A percentile compares a stretch with the other conserved stretches of the same genome.
Conservation (phyloP, 805 yeast species). For the Soucietia sequanensis region DNA sequence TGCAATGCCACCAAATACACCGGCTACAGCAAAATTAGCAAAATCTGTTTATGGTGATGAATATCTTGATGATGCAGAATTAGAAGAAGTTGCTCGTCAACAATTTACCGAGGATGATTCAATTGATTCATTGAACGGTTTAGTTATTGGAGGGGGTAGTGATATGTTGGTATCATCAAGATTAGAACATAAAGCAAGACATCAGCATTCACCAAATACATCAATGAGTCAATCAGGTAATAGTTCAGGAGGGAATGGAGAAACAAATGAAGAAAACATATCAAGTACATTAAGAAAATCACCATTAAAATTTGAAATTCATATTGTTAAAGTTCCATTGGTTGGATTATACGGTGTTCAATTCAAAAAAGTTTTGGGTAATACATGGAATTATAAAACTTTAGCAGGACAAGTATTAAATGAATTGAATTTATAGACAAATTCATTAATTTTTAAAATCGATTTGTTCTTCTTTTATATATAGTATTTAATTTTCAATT, state of each 20-base stretch:
- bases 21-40: constrained; percentile 44
- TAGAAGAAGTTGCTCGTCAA: constrained; percentile 22
- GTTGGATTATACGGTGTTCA: constrained; percentile 92
- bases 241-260: constrained; percentile 14
- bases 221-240: constrained; percentile 18
- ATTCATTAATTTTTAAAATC: neutral
- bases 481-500: neutral
- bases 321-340: constrained; percentile 87
- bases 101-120: constrained; percentile 54
- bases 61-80: constrained; percentile 29
- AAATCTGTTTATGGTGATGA: constrained; percentile 26
- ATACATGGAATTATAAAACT: constrained; percentile 92
- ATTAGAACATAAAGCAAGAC: constrained; percentile 49
- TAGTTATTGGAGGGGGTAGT: constrained; percentile 47
- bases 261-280: neutral
- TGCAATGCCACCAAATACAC: constrained; percentile 54
- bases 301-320: constrained; percentile 86
- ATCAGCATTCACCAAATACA: constrained; percentile 29
- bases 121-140: constrained; percentile 53
- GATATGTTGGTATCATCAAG: constrained; percentile 64
- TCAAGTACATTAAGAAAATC: constrained; percentile 19
- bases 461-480: neutral
- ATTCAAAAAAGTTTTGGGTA: constrained; percentile 89
- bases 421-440: constrained; percentile 56
- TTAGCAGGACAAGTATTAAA: constrained; percentile 81